Base-by-base conservation (phyloP, 176 grass and related monocot species). In the Typha latifolia region DNA sequence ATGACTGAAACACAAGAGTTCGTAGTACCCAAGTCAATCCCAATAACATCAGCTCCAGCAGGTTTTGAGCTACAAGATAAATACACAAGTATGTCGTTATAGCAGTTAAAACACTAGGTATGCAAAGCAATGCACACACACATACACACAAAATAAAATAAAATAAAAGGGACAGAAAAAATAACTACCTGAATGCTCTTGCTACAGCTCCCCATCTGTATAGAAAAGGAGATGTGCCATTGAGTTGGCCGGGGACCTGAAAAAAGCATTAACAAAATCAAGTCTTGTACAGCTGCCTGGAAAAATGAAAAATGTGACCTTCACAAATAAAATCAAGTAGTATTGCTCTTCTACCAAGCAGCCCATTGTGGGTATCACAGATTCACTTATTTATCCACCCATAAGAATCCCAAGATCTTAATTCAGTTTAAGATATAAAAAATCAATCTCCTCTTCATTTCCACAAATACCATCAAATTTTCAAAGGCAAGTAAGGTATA, bases 21-120 rank as follows among this genome's bases (percentile, higher is more conserved):
- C 0, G 90, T 94, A 4, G 93, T 97, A 14, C 93, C 93, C 75
- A 97, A 82, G 72, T 97, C 93, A 73, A 97, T 92, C 50, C 93
- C 93, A 12, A 97, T 86, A 47, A 97, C 83, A 87, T 97, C 88
- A 3, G 78, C 21, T 10, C 76, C 83, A 0, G 72, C 78, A 47
- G 93, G 83, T 64, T 80, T 97, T 11, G 93, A 86, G 78, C 93
- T 97, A 56, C 65, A 75, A 19, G 37, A 81, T 69, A 59, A 5
- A 3, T 78, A 2, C 14, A 18, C 14, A 48, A 51, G 26, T 31
- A 23, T 43, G 37, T 10, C 10, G 37, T 43, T 1, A 43, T 43
- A 0, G 6, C 10, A 43, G 37, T 9, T 43, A 10, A 43, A 43
- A 43, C 37, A 51, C 23, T 27, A 34, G 49, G 3, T 9, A 74